Evolutionary conservation across 2,329 filamentous ascomycete genomes (phyloP).

Genomic region (Thelonectria rubi): DNA sequence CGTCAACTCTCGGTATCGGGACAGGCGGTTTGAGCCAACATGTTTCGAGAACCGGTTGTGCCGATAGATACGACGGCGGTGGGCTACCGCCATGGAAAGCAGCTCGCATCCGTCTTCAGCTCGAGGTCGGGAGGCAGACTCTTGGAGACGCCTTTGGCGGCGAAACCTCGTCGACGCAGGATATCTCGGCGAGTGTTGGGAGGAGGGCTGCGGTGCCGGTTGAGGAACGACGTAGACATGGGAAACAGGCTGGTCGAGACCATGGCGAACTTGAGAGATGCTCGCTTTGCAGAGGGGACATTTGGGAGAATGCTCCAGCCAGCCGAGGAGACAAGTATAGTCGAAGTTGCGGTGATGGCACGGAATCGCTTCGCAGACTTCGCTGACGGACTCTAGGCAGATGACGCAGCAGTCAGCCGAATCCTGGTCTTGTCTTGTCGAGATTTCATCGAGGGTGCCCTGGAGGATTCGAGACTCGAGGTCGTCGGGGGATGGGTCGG

Average conservation of each 20-base stretch:
- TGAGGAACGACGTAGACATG: slow-evolving; percentile 62
- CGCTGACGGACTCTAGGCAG: slow-evolving; percentile 80
- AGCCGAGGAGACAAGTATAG: slow-evolving; percentile 83
- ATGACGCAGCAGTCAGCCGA: slow-evolving; percentile 75
- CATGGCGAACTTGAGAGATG: slow-evolving; percentile 70
- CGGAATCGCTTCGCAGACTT: slow-evolving; percentile 75
- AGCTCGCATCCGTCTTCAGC: slow-evolving; percentile 15
- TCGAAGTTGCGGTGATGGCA: slow-evolving; percentile 87
- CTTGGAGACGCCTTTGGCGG: slow-evolving; percentile 11
- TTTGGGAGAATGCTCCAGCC: slow-evolving; percentile 75
- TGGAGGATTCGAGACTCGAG: slow-evolving; percentile 55
- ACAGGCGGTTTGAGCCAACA: slow-evolving; percentile 82
- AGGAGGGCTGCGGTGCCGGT: slow-evolving; percentile 49
- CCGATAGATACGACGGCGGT: slow-evolving; percentile 77
- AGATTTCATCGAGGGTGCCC: slow-evolving; percentile 55
- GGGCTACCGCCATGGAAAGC: slow-evolving; percentile 41
- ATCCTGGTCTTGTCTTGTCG: slow-evolving; percentile 38
- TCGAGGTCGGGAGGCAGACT: slow-evolving; percentile 22
- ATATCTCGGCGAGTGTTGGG: slow-evolving; percentile 21
- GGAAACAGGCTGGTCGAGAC: slow-evolving; percentile 59
- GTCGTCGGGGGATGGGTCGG: slow-evolving; percentile 42
- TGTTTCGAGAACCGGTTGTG: slow-evolving; percentile 79
- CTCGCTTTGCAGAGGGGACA: slow-evolving; percentile 81
- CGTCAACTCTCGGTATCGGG: slow-evolving; percentile 77
- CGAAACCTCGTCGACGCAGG: slow-evolving; percentile 7